Evolutionary conservation across 2,329 filamentous ascomycete genomes (phyloP).

Genomic region (Zymoseptoria tritici): DNA sequence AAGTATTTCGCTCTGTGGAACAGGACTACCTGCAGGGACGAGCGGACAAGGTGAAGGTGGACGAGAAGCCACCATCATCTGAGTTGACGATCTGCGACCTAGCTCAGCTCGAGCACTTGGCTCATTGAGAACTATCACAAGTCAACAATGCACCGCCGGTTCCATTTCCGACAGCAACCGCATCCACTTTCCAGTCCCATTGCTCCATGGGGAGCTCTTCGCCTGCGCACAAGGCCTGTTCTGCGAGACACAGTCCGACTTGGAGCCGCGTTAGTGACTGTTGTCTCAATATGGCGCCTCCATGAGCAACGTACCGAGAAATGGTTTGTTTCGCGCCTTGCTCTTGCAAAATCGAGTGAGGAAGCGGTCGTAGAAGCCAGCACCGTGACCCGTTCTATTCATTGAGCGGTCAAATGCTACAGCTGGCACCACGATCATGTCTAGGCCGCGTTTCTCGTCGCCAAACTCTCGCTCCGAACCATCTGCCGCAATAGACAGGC

Average conservation of each 20-base stretch:
- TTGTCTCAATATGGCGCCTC: background rate
- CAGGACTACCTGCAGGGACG: background rate
- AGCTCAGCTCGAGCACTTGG: slow-evolving; percentile 25
- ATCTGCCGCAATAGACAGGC: slow-evolving; percentile 35
- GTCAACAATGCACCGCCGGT: slow-evolving; percentile 19
- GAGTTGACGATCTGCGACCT: slow-evolving; percentile 11
- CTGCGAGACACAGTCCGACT: slow-evolving; percentile 75
- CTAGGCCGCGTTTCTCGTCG: slow-evolving; percentile 47
- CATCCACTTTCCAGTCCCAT: slow-evolving; percentile 74
- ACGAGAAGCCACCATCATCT: slow-evolving; percentile 4
- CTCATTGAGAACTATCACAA: slow-evolving; percentile 64
- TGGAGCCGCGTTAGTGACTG: slow-evolving; percentile 26
- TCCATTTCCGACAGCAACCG: slow-evolving; percentile 34
- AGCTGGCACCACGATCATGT: slow-evolving; percentile 85
- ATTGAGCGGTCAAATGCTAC: slow-evolving; percentile 78
- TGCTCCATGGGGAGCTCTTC: slow-evolving; percentile 65
- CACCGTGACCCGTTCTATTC: slow-evolving; percentile 81
- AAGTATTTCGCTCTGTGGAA: background rate
- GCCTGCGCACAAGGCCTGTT: slow-evolving; percentile 67
- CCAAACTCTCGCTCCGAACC: slow-evolving; percentile 13
- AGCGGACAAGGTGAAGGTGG: background rate
- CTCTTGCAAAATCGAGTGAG: slow-evolving; percentile 59
- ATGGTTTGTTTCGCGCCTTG: slow-evolving; percentile 42
- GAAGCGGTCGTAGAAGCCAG: slow-evolving; percentile 95
- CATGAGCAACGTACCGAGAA: slow-evolving; percentile 45